phyloP scores from a whole-genome alignment of 2,329 filamentous ascomycete species.

The Talaromyces sp. region DNA sequence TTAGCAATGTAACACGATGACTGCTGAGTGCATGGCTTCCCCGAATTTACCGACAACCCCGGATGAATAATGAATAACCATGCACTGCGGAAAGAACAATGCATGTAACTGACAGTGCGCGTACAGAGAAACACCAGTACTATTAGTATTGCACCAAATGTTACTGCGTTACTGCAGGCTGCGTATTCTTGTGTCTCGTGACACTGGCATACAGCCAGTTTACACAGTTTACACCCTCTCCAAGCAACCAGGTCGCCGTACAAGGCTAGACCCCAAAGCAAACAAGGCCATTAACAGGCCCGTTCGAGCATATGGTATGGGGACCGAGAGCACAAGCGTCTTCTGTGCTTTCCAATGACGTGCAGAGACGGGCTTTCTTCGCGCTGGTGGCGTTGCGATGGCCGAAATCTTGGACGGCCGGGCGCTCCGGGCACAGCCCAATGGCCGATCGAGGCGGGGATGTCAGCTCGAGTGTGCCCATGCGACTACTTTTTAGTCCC shows the following conservation, averaged over 20 bases:
- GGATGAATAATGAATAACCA: not conserved
- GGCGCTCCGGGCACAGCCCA: slow-evolving; percentile 30
- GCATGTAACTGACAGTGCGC: not conserved
- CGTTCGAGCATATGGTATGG: not conserved
- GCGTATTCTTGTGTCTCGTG: not conserved
- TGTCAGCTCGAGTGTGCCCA: slow-evolving; percentile 23
- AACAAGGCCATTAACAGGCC: not conserved
- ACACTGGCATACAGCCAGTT: not conserved
- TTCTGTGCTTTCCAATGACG: not conserved
- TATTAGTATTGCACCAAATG: too few species aligned
- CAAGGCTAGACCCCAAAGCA: not conserved
- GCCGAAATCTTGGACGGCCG: slow-evolving; percentile 9
- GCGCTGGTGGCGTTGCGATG: slow-evolving; percentile 12
- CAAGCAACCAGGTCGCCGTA: not conserved
- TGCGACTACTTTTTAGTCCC: slow-evolving; percentile 1
- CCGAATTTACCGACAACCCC: not conserved
- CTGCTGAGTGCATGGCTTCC: not conserved
- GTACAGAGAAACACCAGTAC: not conserved
- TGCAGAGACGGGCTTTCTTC: not conserved
- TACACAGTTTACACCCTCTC: not conserved
- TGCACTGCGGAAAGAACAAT: not conserved
- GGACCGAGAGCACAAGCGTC: not conserved
- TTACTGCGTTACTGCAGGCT: not conserved
- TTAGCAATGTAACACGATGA: not conserved
- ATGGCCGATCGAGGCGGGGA: slow-evolving; percentile 34